Percentiles rank a stretch among this genome's conserved stretches.
phyloP scores from a whole-genome alignment of 2,329 filamentous ascomycete species.

The Pestalotiopsis sp. region DNA sequence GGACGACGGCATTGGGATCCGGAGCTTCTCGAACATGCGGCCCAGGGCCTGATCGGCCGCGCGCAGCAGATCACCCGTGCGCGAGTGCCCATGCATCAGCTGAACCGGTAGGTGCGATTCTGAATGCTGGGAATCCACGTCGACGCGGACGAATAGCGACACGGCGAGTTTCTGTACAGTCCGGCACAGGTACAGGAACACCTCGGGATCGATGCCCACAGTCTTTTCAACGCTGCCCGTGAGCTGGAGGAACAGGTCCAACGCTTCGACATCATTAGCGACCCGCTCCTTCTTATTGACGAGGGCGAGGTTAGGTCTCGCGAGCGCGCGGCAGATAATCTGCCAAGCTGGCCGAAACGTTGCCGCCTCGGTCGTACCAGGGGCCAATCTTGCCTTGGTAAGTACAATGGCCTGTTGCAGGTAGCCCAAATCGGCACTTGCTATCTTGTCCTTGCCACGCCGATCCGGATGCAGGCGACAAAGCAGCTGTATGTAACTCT shows the following conservation, averaged over 20 bases:
- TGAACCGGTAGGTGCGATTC: background rate
- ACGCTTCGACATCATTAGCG: constrained; percentile 30
- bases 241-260: constrained; percentile 35
- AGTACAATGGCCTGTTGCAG: constrained; percentile 40
- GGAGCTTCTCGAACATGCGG: constrained; percentile 27
- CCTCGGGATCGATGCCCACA: constrained; percentile 35
- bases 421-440: constrained; percentile 21
- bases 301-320: constrained; percentile 34
- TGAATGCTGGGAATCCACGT: background rate
- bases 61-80: background rate
- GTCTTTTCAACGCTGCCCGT: constrained; percentile 29
- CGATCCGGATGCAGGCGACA: constrained; percentile 41
- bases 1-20: constrained; percentile 22
- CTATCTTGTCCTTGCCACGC: constrained; percentile 22
- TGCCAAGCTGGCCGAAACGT: constrained; percentile 45
- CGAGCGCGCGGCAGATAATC: constrained; percentile 41
- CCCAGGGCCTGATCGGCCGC: background rate
- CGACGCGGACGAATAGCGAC: constrained; percentile 19
- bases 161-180: constrained; percentile 33
- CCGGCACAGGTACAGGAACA: constrained; percentile 40
- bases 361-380: constrained; percentile 26
- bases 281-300: constrained; percentile 22
- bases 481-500: constrained; percentile 55
- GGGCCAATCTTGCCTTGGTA: constrained; percentile 28
- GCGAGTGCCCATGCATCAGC: constrained; percentile 6